Percentiles rank a stretch among this genome's conserved stretches.
Conservation (phyloP, 2,329 filamentous ascomycete genomes). For the Sclerotiophoma versabilis region DNA sequence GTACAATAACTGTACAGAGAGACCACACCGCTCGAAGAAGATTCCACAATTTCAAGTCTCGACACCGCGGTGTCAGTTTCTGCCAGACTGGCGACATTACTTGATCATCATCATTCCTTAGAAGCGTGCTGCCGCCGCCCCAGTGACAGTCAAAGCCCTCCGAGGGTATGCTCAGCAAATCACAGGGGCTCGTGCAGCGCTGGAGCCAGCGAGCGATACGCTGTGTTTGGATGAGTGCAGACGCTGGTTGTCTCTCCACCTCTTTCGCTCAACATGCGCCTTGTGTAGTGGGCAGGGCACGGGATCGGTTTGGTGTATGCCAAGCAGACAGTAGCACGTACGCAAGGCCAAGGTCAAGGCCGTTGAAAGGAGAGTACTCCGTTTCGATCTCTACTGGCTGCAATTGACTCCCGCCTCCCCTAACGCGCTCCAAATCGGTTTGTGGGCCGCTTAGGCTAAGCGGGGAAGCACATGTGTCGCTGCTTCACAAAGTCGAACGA, state of each 20-base stretch:
- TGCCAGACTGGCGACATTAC: conserved; percentile 4
- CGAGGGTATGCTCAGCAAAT: background rate
- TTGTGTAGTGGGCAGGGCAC: conserved; percentile 33
- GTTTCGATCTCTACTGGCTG: conserved; percentile 14
- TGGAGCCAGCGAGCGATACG: conserved; percentile 11
- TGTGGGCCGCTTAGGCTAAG: conserved; percentile 33
- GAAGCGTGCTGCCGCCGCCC: conserved; percentile 1
- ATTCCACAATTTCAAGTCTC: conserved; percentile 1
- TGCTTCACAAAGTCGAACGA: conserved; percentile 10
- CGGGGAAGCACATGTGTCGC: conserved; percentile 20
- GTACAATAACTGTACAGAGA: background rate
- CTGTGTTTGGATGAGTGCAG: background rate
- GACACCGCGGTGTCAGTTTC: conserved; percentile 4
- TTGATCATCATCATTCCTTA: background rate
- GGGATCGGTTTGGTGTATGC: conserved; percentile 35
- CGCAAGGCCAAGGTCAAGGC: conserved; percentile 36
- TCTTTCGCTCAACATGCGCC: conserved; percentile 25
- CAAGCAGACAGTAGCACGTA: conserved; percentile 40
- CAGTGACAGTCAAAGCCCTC: background rate
- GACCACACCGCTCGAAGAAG: conserved; percentile 7
- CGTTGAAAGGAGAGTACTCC: conserved; percentile 11
- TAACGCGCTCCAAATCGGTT: conserved; percentile 34
- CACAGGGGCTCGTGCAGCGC: conserved; percentile 1
- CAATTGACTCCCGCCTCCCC: conserved; percentile 14
- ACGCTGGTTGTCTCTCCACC: conserved; percentile 3